Evolutionary conservation across 163 green algal genomes (phyloP).

Genomic region (Scenedesmus sp.): DNA sequence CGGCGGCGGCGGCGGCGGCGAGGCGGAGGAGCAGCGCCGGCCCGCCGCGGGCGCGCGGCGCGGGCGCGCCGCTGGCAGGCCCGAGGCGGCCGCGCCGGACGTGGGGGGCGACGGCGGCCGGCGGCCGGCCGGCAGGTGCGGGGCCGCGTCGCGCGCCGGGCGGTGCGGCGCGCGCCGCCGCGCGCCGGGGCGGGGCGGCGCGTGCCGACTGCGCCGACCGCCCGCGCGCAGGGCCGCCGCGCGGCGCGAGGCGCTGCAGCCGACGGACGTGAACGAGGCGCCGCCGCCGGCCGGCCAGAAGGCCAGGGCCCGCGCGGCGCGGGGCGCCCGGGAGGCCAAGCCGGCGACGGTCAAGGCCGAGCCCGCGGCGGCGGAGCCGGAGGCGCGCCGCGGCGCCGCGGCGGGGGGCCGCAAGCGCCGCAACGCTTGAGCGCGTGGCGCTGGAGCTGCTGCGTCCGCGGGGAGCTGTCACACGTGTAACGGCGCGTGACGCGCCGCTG

Average conservation of each 20-base stretch:
- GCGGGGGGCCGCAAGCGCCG: constrained; percentile 5
- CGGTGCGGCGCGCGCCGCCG: too few relatives aligned
- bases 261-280: too few relatives aligned
- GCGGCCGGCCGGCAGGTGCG: too few relatives aligned
- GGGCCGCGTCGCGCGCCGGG: too few relatives aligned
- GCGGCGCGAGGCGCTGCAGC: not conserved
- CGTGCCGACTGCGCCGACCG: not conserved
- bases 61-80: too few relatives aligned
- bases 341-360: not conserved
- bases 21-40: too few relatives aligned
- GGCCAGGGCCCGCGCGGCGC: not conserved
- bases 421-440: constrained; percentile 5
- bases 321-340: not conserved
- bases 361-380: not conserved
- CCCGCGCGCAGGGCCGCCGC: not conserved
- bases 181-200: too few relatives aligned
- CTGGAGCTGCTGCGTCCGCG: not conserved
- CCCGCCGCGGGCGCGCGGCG: too few relatives aligned
- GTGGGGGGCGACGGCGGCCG: too few relatives aligned
- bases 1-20: not conserved
- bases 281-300: not conserved
- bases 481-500: not conserved
- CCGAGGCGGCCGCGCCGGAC: too few relatives aligned
- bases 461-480: not conserved
- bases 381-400: not conserved